Conservation (phyloP, 176 grass and related monocot genomes). For the Cenchrus americanus region DNA sequence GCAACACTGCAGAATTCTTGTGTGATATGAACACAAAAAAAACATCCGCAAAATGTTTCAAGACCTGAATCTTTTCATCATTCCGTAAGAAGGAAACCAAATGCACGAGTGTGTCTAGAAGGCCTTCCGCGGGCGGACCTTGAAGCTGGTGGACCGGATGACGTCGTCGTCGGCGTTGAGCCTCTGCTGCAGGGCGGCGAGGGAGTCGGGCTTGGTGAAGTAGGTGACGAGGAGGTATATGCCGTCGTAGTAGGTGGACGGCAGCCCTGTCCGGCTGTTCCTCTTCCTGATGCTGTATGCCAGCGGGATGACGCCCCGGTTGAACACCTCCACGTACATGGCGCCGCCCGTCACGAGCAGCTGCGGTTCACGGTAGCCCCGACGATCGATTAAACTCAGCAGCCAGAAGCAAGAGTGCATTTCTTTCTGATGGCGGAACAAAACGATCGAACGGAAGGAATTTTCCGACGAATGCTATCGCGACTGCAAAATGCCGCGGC, state of each 20-base stretch:
- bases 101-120: not conserved
- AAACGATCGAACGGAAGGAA: not conserved
- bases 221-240: slow-evolving; percentile 89
- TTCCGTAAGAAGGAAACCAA: slow-evolving; percentile 8
- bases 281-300: slow-evolving; percentile 86
- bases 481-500: not conserved
- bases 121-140: slow-evolving; percentile 63
- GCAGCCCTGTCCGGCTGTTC: slow-evolving; percentile 78
- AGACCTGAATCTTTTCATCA: slow-evolving; percentile 20
- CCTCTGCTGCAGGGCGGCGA: slow-evolving; percentile 55
- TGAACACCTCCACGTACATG: slow-evolving; percentile 94
- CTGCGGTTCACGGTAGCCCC: slow-evolving; percentile 35
- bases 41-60: not conserved
- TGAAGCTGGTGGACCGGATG: slow-evolving; percentile 72
- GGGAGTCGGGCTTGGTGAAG: slow-evolving; percentile 91
- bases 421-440: not conserved
- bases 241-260: slow-evolving; percentile 77
- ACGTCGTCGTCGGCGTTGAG: slow-evolving; percentile 73
- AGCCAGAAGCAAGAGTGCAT: not conserved
- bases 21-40: slow-evolving; percentile 45
- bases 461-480: not conserved
- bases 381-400: not conserved
- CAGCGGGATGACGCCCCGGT: slow-evolving; percentile 79
- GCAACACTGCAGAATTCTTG: slow-evolving; percentile 22
- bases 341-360: slow-evolving; percentile 83